Evolutionary conservation across 345 rosid genomes (phyloP), one percentile per base, ranked within the genome.

Genomic region (Xanthoceras sorbifolium): DNA sequence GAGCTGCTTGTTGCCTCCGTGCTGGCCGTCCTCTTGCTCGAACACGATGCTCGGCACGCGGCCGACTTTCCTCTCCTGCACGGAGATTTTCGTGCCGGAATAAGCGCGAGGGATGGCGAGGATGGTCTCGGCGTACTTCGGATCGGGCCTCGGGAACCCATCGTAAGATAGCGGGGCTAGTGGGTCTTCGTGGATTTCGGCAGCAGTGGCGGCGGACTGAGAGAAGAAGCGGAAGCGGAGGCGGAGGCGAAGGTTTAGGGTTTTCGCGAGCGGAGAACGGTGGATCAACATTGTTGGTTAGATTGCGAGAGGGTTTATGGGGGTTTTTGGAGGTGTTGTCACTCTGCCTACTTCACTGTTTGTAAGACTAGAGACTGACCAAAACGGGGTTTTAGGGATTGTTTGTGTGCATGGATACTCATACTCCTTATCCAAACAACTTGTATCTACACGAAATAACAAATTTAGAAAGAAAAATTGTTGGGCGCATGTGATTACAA

Each of bases 1-100:
- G 76, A 96, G 91, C 70, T 93, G 87, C 82, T 93, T 93, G 85
- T 93, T 96, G 25, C 98, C 99, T 17, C 99, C 98, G 57, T 92
- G 89, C 65, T 93, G 91, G 7, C 98, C 98, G 75, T 97, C 90
- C 34, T 91, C 94, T 75, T 88, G 97, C 82, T 97, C 99, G 74
- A 97, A 97, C 34, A 94, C 87, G 78, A 92, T 88, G 68, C 89
- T 79, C 20, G 99, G 98, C 2, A 94, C 90, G 25, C 97, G 81
- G 22, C 98, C 98, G 0, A 82, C 89, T 81, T 92, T 91, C 74
- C 98, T 87, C 88, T 90, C 97, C 75, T 88, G 90, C 36, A 77
- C 90, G 0, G 98, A 84, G 32, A 87, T 81, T 74, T 29, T 85
- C 62, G 85, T 88, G 8, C 97, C 99, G 34, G 98, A 86, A 59